Percentiles rank a stretch among this genome's conserved stretches.
Evolutionary conservation across 2,329 filamentous ascomycete species (phyloP).

Genomic region (Rutstroemia sp.): DNA sequence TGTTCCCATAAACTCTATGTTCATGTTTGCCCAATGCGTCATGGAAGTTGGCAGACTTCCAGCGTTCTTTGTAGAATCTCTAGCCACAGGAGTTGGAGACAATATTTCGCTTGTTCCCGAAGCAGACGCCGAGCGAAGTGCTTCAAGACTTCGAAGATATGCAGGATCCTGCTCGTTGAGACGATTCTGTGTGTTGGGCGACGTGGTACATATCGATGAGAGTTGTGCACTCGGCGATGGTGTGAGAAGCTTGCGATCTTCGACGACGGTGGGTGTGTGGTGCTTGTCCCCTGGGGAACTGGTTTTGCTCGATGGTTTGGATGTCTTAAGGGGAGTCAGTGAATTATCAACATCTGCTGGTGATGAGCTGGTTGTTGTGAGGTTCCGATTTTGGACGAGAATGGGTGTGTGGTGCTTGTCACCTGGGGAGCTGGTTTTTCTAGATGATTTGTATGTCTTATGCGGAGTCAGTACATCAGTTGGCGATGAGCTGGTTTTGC

Average conservation of each 20-base stretch:
- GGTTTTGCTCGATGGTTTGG: not conserved
- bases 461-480: no score
- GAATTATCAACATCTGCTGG: no score
- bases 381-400: no score
- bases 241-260: slow-evolving; percentile 2
- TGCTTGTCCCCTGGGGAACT: not conserved
- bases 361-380: no score
- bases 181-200: slow-evolving; percentile 18
- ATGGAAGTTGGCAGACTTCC: not conserved
- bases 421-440: no score
- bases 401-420: no score
- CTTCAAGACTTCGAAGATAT: slow-evolving; percentile 15
- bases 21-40: not conserved
- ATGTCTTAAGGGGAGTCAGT: not conserved
- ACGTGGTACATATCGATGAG: not conserved
- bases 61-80: not conserved
- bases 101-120: not conserved
- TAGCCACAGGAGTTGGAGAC: not conserved
- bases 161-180: slow-evolving; percentile 21
- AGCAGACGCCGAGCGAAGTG: slow-evolving; percentile 8
- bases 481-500: not conserved
- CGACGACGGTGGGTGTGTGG: not conserved
- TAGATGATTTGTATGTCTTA: no score
- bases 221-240: slow-evolving; percentile 1
- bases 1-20: not conserved